A percentile compares a stretch with the other conserved stretches of the same genome.
Conservation (phyloP, 2,329 filamentous ascomycete species). For the Aureobasidium sp. region DNA sequence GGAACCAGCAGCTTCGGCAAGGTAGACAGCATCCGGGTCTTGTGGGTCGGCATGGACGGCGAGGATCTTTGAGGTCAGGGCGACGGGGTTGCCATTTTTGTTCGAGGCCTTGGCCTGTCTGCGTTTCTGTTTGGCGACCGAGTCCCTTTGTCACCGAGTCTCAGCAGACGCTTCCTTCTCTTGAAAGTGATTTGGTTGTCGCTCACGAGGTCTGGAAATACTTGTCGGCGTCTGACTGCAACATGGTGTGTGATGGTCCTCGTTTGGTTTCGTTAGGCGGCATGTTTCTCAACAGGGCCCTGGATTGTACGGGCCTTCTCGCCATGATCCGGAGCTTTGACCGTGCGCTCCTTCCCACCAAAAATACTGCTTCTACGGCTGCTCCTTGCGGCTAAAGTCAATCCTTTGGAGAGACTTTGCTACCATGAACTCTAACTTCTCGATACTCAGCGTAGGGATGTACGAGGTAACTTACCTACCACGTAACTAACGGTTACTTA, state of each 20-base stretch:
- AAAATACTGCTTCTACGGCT: not conserved
- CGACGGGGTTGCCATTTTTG: constrained; percentile 71
- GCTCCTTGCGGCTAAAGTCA: not conserved
- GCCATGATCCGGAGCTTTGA: not conserved
- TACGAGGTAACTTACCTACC: too few species aligned
- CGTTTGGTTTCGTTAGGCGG: constrained; percentile 40
- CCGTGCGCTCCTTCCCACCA: not conserved
- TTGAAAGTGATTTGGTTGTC: not conserved
- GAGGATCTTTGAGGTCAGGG: constrained; percentile 77
- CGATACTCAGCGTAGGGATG: too few species aligned
- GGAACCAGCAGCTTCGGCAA: constrained; percentile 80
- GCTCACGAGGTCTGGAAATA: constrained; percentile 90
- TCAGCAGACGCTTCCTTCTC: constrained; percentile 13
- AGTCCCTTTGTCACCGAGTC: constrained; percentile 31
- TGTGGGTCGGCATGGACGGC: constrained; percentile 61
- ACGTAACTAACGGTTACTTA: too few species aligned
- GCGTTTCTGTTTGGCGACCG: constrained; percentile 44
- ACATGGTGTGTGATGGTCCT: not conserved
- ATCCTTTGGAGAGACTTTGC: not conserved
- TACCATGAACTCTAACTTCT: not conserved
- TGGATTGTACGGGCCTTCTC: not conserved
- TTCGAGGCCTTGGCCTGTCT: constrained; percentile 71
- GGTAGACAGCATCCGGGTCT: constrained; percentile 54
- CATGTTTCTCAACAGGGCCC: not conserved
- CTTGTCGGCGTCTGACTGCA: constrained; percentile 56